Base-by-base conservation (phyloP, 306 rosid genomes). In the Begonia loranthoides region DNA sequence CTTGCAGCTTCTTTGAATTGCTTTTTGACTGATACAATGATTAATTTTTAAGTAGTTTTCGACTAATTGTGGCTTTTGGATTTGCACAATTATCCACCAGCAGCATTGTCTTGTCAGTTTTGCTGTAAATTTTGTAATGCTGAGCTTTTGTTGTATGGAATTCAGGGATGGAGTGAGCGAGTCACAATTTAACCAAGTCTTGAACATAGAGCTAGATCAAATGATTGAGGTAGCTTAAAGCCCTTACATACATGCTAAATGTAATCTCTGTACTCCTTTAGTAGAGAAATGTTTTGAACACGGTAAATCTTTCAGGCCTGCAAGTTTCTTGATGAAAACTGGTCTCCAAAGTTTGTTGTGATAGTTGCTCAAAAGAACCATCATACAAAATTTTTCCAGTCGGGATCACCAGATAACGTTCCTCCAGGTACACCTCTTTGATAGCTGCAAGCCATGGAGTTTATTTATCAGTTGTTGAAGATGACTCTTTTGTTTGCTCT, bases 281-380 rank as follows among this genome's bases (percentile, higher is more conserved):
- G 22, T 19, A 19, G 22, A 19, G 1, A 19, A 19, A 19, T 19
- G 45, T 41, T 41, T 15, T 46, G 36, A 44, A 51, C 38, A 58
- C 10, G 10, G 15, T 13, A 14, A 40, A 17, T 16, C 45, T 50
- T 28, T 15, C 54, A 90, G 95, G 82, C 96, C 1, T 86, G 99
- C 62, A 92, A 86, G 48, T 86, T 78, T 66, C 79, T 86, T 1
- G 96, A 92, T 54, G 95, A 83, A 17, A 75, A 10, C 0, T 92
- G 99, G 99, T 9, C 45, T 15, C 99, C 99, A 11, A 92, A 92
- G 55, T 86, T 92, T 64, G 63, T 66, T 52, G 94, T 86, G 6
- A 86, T 92, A 45, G 77, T 92, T 19, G 99, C 99, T 1, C 99
- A 86, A 28, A 92, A 92, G 51, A 92, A 86, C 16, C 96, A 92